These are phyloP conservation scores for Botrytis galanthina DNA, from an alignment of 2,329 filamentous ascomycete species.

Conservation along the genomic window DNA sequence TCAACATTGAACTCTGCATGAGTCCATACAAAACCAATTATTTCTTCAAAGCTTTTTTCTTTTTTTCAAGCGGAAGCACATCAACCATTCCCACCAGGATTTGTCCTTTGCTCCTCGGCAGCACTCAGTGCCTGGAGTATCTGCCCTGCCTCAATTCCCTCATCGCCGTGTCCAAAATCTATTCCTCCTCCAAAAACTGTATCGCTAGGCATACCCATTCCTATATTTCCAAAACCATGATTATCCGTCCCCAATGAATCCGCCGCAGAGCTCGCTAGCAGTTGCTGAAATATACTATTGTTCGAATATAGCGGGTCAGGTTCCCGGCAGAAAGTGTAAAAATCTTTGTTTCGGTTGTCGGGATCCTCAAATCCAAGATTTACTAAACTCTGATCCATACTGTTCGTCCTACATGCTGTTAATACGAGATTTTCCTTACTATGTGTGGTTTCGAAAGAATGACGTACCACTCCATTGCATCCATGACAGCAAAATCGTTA, in stretches of 20 bases:
- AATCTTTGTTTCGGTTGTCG: slow-evolving; percentile 39
- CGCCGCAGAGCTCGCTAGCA: slow-evolving; percentile 34
- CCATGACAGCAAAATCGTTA: slow-evolving; percentile 56
- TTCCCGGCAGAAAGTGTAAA: slow-evolving; percentile 37
- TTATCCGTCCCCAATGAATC: slow-evolving; percentile 30
- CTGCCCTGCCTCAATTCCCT: slow-evolving; percentile 37
- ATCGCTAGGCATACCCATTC: slow-evolving; percentile 16
- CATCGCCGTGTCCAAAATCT: slow-evolving; percentile 29
- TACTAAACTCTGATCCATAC: slow-evolving; percentile 39
- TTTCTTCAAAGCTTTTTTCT: neutral
- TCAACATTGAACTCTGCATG: neutral
- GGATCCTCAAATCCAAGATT: slow-evolving; percentile 40
- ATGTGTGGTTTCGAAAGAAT: neutral
- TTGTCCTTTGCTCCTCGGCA: slow-evolving; percentile 29
- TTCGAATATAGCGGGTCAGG: slow-evolving; percentile 37
- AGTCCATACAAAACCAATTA: neutral
- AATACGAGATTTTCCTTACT: slow-evolving; percentile 15
- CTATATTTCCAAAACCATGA: slow-evolving; percentile 24
- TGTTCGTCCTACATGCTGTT: slow-evolving; percentile 33
- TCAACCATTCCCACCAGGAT: slow-evolving; percentile 13
- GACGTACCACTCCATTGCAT: slow-evolving; percentile 49
- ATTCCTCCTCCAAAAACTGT: slow-evolving; percentile 19
- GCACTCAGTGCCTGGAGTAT: slow-evolving; percentile 37
- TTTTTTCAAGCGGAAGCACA: neutral
- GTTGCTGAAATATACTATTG: slow-evolving; percentile 35